Percentiles rank a stretch among this genome's conserved stretches.
Evolutionary conservation across 2,329 filamentous ascomycete genomes (phyloP).

Genomic region (Ploettnerulaceae sp.): DNA sequence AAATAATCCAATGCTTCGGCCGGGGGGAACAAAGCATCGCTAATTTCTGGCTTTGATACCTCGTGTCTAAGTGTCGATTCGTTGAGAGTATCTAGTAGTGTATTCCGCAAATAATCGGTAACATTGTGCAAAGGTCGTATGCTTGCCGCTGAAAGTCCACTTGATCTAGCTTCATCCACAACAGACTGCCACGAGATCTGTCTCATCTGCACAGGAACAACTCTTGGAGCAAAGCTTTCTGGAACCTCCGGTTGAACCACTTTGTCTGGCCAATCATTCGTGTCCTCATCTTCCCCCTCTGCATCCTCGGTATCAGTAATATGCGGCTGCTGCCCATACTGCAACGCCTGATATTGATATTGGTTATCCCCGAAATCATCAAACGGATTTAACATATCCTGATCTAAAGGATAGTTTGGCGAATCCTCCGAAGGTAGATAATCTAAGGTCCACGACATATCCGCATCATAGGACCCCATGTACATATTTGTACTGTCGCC

Average conservation of each 20-base stretch:
- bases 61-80: conserved; percentile 19
- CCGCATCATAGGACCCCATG: conserved; percentile 31
- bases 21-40: conserved; percentile 26
- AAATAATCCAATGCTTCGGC: conserved; percentile 29
- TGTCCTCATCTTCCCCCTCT: conserved; percentile 28
- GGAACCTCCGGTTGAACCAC: conserved; percentile 14
- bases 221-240: conserved; percentile 13
- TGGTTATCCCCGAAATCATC: conserved; percentile 21
- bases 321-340: conserved; percentile 15
- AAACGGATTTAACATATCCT: conserved; percentile 16
- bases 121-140: conserved; percentile 24
- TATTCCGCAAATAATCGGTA: conserved; percentile 18
- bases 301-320: conserved; percentile 17
- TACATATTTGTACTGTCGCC: conserved; percentile 23
- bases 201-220: conserved; percentile 21
- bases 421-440: conserved; percentile 22
- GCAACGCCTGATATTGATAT: conserved; percentile 19
- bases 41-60: conserved; percentile 24
- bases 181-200: conserved; percentile 29
- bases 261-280: conserved; percentile 30
- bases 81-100: conserved; percentile 22
- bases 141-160: conserved; percentile 12
- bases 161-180: conserved; percentile 25
- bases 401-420: conserved; percentile 19
- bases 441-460: conserved; percentile 31